Conservation (phyloP, 768 basidiomycete genomes). For the Lactarius deliciosus region DNA sequence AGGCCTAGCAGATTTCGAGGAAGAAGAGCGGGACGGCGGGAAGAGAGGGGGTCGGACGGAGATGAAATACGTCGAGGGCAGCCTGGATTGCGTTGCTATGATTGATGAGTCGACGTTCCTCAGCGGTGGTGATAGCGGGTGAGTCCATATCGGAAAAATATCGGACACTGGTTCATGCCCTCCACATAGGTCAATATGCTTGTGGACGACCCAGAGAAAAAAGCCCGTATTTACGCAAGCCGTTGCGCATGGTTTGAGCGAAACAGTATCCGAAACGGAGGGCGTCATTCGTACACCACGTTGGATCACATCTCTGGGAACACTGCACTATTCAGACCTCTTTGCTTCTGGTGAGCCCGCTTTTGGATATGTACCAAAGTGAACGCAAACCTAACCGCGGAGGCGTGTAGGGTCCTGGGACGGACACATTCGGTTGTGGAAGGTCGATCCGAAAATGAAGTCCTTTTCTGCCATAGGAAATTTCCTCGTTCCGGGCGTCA, state of each 20-base stretch:
- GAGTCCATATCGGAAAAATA: slow-evolving; percentile 37
- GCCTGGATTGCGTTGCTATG: slow-evolving; percentile 91
- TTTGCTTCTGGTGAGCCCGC: slow-evolving; percentile 76
- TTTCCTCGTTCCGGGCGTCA: slow-evolving; percentile 69
- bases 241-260: slow-evolving; percentile 84
- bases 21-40: slow-evolving; percentile 41
- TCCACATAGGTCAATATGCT: slow-evolving; percentile 70
- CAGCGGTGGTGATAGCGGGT: slow-evolving; percentile 97
- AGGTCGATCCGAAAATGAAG: slow-evolving; percentile 74
- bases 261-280: slow-evolving; percentile 68
- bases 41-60: slow-evolving; percentile 40
- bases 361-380: not conserved
- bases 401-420: slow-evolving; percentile 83
- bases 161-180: slow-evolving; percentile 2
- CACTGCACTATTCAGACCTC: slow-evolving; percentile 84
- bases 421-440: slow-evolving; percentile 87
- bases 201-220: slow-evolving; percentile 93
- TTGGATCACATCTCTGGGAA: slow-evolving; percentile 87
- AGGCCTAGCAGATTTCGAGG: slow-evolving; percentile 58
- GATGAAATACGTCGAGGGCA: slow-evolving; percentile 77
- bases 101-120: slow-evolving; percentile 92
- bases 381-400: slow-evolving; percentile 3
- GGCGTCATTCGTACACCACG: slow-evolving; percentile 75
- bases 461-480: slow-evolving; percentile 69
- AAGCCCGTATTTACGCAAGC: slow-evolving; percentile 88